phyloP scores from a whole-genome alignment of 2,329 filamentous ascomycete genomes.

The Colletotrichum navitas region DNA sequence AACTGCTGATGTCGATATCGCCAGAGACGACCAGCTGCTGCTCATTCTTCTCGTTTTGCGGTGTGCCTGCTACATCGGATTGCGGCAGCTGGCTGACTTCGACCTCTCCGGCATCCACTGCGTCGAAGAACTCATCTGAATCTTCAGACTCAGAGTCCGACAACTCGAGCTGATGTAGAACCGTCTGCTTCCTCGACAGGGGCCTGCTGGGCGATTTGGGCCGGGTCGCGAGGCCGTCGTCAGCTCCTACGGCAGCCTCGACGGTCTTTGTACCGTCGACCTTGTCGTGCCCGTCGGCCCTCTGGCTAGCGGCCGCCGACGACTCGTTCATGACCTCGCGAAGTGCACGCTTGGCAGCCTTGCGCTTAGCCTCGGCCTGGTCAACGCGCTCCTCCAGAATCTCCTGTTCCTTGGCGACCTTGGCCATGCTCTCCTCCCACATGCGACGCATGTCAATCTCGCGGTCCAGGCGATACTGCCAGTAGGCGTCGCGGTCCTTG shows the following conservation, averaged over 20 bases:
- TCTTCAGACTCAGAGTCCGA: constrained; percentile 87
- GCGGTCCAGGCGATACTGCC: constrained; percentile 93
- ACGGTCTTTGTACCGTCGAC: constrained; percentile 50
- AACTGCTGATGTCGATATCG: constrained; percentile 75
- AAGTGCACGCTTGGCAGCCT: constrained; percentile 88
- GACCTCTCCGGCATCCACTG: constrained; percentile 92
- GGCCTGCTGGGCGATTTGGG: constrained; percentile 56
- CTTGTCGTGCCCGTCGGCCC: constrained; percentile 47
- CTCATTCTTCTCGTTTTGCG: constrained; percentile 56
- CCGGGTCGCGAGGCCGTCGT: constrained; percentile 42
- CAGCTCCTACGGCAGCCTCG: constrained; percentile 45
- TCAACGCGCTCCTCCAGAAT: constrained; percentile 88
- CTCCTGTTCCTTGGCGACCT: constrained; percentile 95
- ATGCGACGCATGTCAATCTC: constrained; percentile 92
- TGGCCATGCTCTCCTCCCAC: constrained; percentile 99
- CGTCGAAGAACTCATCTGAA: constrained; percentile 93
- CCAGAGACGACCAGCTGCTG: constrained; percentile 61
- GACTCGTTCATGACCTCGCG: constrained; percentile 77
- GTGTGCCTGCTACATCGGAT: constrained; percentile 16
- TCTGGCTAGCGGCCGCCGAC: constrained; percentile 48
- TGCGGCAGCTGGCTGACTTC: constrained; percentile 78
- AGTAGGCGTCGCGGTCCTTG: constrained; percentile 93
- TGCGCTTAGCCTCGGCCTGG: constrained; percentile 90
- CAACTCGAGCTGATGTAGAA: constrained; percentile 78
- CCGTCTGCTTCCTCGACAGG: constrained; percentile 70